Percentiles rank a stretch among this genome's conserved stretches.
These are phyloP conservation scores for Clitopilus passeckerianus DNA, from an alignment of 768 basidiomycete genomes.

Conservation along the genomic window DNA sequence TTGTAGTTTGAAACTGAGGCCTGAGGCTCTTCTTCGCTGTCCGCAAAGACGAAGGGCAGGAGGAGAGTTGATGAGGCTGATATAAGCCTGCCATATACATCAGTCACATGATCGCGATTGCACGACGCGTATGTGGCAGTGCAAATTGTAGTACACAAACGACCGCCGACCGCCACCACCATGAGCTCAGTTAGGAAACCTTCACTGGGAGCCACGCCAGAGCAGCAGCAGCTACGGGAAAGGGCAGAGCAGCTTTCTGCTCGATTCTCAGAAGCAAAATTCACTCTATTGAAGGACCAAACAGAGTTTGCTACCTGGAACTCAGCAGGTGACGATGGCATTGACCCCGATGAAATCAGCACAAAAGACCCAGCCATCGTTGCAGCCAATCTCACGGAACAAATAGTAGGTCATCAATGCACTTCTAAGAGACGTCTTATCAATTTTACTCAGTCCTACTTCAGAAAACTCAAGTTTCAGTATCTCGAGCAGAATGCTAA, in stretches of 20 bases:
- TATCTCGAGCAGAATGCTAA: conserved; percentile 91
- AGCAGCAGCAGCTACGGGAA: conserved; percentile 28
- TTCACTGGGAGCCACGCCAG: conserved; percentile 13
- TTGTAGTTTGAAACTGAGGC: too few relatives aligned
- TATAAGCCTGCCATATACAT: background rate
- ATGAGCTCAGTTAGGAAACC: conserved; percentile 8
- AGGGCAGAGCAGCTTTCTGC: conserved; percentile 27
- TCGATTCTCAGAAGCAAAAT: conserved; percentile 27
- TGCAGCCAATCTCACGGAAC: conserved; percentile 52
- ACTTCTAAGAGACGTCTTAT: background rate
- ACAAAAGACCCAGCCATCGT: conserved; percentile 52
- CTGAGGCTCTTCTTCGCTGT: too few relatives aligned
- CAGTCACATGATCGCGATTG: background rate
- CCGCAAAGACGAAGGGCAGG: too few relatives aligned
- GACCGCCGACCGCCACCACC: background rate
- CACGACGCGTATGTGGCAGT: background rate
- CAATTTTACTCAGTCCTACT: conserved; percentile 44
- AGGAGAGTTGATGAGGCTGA: too few relatives aligned
- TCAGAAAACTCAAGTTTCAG: conserved; percentile 83
- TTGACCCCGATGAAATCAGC: conserved; percentile 28
- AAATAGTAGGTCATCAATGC: conserved; percentile 40
- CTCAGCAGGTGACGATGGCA: conserved; percentile 29
- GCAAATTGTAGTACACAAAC: background rate
- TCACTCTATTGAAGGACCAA: conserved; percentile 32
- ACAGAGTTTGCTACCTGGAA: conserved; percentile 29